phyloP scores from a whole-genome alignment of 805 yeast genomes.

The Wickerhamomyces xylosicus region DNA sequence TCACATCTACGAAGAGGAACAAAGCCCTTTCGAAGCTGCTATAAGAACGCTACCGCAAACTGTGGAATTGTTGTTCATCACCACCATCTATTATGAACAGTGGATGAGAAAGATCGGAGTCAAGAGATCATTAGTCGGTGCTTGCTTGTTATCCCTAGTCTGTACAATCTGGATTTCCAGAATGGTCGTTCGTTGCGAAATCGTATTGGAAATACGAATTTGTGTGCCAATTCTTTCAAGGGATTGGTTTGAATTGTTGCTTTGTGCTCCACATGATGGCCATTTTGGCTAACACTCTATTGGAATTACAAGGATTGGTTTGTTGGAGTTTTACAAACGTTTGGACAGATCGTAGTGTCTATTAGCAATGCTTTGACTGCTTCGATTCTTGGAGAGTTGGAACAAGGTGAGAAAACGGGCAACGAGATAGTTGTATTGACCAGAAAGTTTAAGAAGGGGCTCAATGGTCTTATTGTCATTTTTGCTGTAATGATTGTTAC shows the following conservation, averaged over 20 bases:
- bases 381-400: slow-evolving; percentile 19
- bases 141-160: slow-evolving; percentile 10
- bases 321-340: slow-evolving; percentile 26
- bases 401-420: no score
- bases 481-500: no score
- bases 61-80: slow-evolving; percentile 21
- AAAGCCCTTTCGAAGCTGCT: slow-evolving; percentile 24
- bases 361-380: slow-evolving; percentile 20
- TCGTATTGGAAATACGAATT: slow-evolving; percentile 22
- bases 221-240: slow-evolving; percentile 17
- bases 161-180: slow-evolving; percentile 19
- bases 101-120: slow-evolving; percentile 15
- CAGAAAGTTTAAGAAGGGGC: no score
- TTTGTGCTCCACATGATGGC: slow-evolving; percentile 25
- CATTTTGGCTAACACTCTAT: slow-evolving; percentile 24
- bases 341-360: slow-evolving; percentile 24
- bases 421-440: no score
- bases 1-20: slow-evolving; percentile 16
- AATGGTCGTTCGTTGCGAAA: slow-evolving; percentile 5
- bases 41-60: slow-evolving; percentile 25
- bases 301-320: slow-evolving; percentile 28
- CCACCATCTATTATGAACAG: slow-evolving; percentile 16
- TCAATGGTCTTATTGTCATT: no score
- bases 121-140: slow-evolving; percentile 8
- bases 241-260: slow-evolving; percentile 21